Conservation (phyloP, 2,329 filamentous ascomycete species). For the Sporothrix humicola region DNA sequence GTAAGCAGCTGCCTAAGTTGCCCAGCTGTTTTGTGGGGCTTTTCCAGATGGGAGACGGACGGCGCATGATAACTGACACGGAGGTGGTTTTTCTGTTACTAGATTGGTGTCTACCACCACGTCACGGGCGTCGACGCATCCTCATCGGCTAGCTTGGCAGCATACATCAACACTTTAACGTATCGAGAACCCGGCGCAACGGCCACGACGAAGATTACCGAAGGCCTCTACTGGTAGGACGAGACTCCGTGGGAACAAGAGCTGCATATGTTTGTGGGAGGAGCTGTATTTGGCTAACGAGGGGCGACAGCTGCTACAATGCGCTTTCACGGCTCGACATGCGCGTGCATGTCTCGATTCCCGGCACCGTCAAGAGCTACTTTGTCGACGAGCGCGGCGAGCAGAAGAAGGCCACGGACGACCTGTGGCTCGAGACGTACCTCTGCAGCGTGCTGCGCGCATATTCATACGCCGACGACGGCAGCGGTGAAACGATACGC, state of each 20-base stretch:
- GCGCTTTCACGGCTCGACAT: constrained; percentile 97
- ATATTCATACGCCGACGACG: constrained; percentile 96
- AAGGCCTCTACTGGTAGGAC: constrained; percentile 85
- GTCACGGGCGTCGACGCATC: constrained; percentile 97
- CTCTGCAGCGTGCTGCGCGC: constrained; percentile 92
- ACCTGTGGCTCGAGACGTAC: constrained; percentile 96
- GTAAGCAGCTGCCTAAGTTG: constrained; percentile 43
- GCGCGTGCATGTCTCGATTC: constrained; percentile 97
- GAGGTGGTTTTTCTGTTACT: constrained; percentile 1
- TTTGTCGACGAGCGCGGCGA: constrained; percentile 97
- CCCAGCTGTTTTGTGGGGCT: neutral
- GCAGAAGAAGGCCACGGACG: constrained; percentile 89
- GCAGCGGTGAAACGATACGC: constrained; percentile 90
- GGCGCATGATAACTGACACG: constrained; percentile 8
- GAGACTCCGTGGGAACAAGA: neutral
- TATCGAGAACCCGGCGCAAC: constrained; percentile 84
- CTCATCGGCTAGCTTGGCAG: constrained; percentile 92
- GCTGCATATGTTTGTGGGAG: neutral
- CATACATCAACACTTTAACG: constrained; percentile 97
- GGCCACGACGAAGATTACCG: constrained; percentile 80
- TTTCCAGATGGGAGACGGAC: neutral
- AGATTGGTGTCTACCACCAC: constrained; percentile 97
- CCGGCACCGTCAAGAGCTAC: constrained; percentile 94
- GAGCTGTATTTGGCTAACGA: constrained; percentile 4
- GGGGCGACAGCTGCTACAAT: constrained; percentile 79